A percentile compares a stretch with the other conserved stretches of the same genome.
phyloP scores from a whole-genome alignment of 2,329 filamentous ascomycete species.

The Aspergillus sp. region DNA sequence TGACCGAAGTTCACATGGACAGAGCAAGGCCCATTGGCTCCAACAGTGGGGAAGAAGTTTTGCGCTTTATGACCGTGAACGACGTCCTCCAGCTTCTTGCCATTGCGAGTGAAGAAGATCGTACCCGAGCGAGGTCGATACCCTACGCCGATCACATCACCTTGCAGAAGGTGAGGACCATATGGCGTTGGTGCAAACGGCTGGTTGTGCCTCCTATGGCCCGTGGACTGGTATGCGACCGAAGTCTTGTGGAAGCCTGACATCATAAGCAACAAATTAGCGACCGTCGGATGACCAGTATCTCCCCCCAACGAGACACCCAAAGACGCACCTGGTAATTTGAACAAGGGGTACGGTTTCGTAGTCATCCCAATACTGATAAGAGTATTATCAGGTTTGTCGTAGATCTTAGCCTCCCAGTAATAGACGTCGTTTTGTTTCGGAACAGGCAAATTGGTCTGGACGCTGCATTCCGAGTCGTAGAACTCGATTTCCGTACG shows the following conservation, averaged over 20 bases:
- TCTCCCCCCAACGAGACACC: background rate
- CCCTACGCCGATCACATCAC: conserved; percentile 92
- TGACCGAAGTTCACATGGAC: conserved; percentile 98
- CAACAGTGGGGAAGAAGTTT: conserved; percentile 97
- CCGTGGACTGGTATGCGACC: conserved; percentile 85
- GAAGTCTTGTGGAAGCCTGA: conserved; percentile 89
- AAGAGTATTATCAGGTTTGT: conserved; percentile 86
- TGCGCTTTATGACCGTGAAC: conserved; percentile 89
- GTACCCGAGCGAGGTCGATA: conserved; percentile 93
- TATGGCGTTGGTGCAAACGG: conserved; percentile 81
- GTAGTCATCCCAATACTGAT: conserved; percentile 93
- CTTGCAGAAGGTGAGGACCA: conserved; percentile 82
- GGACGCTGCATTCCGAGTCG: conserved; percentile 94
- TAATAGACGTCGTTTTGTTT: conserved; percentile 99
- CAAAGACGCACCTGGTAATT: conserved; percentile 74
- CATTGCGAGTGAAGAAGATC: conserved; percentile 97
- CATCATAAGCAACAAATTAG: conserved; percentile 16
- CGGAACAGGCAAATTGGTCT: conserved; percentile 93
- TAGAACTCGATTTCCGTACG: conserved; percentile 99
- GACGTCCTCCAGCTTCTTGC: conserved; percentile 94
- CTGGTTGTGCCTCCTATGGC: conserved; percentile 86
- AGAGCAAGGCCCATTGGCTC: conserved; percentile 87
- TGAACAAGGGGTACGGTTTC: conserved; percentile 94
- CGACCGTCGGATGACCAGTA: background rate
- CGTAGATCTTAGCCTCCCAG: conserved; percentile 98